phyloP scores from a whole-genome alignment of 345 rosid genomes.

The Murraya paniculata region DNA sequence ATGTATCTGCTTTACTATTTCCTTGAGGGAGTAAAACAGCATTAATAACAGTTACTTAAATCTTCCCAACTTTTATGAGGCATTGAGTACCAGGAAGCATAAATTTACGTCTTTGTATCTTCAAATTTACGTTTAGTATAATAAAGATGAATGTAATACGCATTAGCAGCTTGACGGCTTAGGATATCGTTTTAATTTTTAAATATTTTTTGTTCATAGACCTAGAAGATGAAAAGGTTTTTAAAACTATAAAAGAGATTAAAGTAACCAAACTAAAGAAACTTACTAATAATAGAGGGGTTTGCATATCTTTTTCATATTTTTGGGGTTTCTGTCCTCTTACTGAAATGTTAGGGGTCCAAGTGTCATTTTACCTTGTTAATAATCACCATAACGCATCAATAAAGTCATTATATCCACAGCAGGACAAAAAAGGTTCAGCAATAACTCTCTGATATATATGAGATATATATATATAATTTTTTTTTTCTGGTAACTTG shows the following conservation, averaged over 20 bases:
- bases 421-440: background rate
- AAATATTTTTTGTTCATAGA: background rate
- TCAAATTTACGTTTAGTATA: background rate
- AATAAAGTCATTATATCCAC: background rate
- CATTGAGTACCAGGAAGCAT: background rate
- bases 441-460: too few relatives aligned
- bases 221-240: too few relatives aligned
- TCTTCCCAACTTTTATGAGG: background rate
- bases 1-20: background rate
- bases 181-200: background rate
- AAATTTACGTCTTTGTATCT: background rate
- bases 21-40: background rate
- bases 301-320: too few relatives aligned
- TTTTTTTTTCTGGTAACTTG: background rate
- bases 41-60: background rate
- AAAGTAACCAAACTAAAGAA: too few relatives aligned
- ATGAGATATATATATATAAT: too few relatives aligned
- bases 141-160: background rate
- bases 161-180: background rate
- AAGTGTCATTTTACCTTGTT: background rate
- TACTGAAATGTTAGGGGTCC: too few relatives aligned
- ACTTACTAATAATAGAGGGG: too few relatives aligned
- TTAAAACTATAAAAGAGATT: too few relatives aligned
- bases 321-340: too few relatives aligned
- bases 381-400: background rate